Evolutionary conservation across 129 eudicot genomes (phyloP).

Genomic region (Centaurea solstitialis): DNA sequence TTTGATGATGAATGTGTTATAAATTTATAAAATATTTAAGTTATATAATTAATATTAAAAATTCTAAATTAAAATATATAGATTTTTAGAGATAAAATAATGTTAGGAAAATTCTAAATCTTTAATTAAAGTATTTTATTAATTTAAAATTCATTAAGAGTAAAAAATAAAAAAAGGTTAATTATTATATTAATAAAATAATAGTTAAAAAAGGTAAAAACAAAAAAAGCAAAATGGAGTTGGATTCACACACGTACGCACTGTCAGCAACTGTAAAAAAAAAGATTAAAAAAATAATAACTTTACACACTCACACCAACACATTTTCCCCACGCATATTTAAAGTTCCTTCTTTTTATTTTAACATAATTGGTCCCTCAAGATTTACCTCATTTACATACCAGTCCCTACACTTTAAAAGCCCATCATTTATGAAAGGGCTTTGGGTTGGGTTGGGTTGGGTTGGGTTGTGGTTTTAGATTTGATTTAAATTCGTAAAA

Average conservation of each 20-base stretch:
- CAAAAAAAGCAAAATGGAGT: constrained; percentile 18
- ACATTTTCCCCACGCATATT: constrained; percentile 43
- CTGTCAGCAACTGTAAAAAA: constrained; percentile 45
- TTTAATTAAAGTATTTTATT: no score
- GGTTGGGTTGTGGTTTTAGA: background rate
- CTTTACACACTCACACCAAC: constrained; percentile 40
- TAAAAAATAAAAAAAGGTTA: no score
- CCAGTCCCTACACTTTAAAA: background rate
- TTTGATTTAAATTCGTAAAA: background rate
- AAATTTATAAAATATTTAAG: no score
- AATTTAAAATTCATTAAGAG: no score
- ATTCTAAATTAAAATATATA: no score
- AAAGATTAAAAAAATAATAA: constrained; percentile 19
- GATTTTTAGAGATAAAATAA: no score
- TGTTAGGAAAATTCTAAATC: no score
- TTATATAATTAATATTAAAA: no score
- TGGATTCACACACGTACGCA: constrained; percentile 42
- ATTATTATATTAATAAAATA: background rate
- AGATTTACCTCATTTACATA: background rate
- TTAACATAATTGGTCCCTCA: constrained; percentile 20
- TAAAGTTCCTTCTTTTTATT: constrained; percentile 16
- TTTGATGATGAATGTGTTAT: no score
- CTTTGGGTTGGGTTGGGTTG: background rate
- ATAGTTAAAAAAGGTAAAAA: background rate
- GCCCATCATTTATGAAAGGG: background rate